Evolutionary conservation across 345 rosid species (phyloP).

Genomic region (Hypericum perforatum): DNA sequence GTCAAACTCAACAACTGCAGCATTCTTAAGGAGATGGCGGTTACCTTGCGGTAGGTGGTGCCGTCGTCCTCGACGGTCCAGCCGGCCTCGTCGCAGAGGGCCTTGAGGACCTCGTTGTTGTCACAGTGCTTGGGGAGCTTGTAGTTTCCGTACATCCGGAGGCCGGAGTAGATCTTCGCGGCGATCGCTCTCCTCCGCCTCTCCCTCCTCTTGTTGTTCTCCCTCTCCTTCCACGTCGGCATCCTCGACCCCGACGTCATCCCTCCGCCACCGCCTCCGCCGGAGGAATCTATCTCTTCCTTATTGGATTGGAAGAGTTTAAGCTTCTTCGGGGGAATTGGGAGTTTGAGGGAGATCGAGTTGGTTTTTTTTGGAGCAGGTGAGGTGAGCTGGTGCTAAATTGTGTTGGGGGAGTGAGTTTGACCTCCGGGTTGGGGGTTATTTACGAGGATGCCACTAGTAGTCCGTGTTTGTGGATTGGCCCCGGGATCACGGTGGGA

Average conservation of each 20-base stretch:
- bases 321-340: neutral
- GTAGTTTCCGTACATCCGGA: constrained; percentile 82
- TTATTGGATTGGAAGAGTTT: neutral
- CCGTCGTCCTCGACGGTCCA: constrained; percentile 98
- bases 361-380: constrained; percentile 17
- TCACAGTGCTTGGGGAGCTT: constrained; percentile 98
- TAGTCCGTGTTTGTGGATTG: neutral
- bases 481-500: constrained; percentile 38
- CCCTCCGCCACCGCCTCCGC: too few species aligned
- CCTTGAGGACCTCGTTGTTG: constrained; percentile 93
- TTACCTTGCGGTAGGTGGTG: constrained; percentile 89
- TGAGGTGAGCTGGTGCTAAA: constrained; percentile 16
- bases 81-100: constrained; percentile 88
- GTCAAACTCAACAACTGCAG: too few species aligned
- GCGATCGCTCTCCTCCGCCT: constrained; percentile 87
- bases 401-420: neutral
- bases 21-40: neutral
- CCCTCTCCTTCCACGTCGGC: constrained; percentile 98
- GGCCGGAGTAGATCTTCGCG: constrained; percentile 85
- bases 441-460: constrained; percentile 31
- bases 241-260: constrained; percentile 92
- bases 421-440: constrained; percentile 3
- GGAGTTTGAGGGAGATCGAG: constrained; percentile 9
- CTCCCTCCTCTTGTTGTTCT: constrained; percentile 92
- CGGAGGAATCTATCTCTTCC: neutral